phyloP scores from a whole-genome alignment of 2,329 filamentous ascomycete genomes.

The Aspergillus quadricinctus region DNA sequence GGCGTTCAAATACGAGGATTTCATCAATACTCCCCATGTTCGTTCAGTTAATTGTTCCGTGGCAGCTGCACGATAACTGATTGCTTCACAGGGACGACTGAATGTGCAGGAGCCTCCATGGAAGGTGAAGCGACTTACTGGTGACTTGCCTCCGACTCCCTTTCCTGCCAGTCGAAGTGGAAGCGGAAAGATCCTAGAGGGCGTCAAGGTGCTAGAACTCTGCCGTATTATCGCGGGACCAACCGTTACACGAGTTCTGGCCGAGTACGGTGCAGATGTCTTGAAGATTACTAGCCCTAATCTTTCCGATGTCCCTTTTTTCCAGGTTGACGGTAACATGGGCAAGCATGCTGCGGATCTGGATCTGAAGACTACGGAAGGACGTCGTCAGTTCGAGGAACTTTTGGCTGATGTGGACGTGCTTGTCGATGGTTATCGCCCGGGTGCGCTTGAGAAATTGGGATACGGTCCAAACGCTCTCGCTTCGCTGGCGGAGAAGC shows the following conservation, averaged over 20 bases:
- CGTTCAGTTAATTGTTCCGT: slow-evolving; percentile 9
- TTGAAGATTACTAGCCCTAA: slow-evolving; percentile 65
- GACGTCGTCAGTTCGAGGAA: slow-evolving; percentile 53
- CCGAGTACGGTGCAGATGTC: slow-evolving; percentile 68
- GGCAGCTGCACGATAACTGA: neutral
- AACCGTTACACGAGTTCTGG: slow-evolving; percentile 63
- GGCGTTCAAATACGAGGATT: slow-evolving; percentile 57
- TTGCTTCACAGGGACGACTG: slow-evolving; percentile 22
- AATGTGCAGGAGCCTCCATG: slow-evolving; percentile 35
- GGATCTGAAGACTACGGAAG: slow-evolving; percentile 55
- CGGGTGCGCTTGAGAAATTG: slow-evolving; percentile 59
- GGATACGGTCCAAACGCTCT: slow-evolving; percentile 60
- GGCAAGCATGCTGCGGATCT: slow-evolving; percentile 65
- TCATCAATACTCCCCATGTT: slow-evolving; percentile 54
- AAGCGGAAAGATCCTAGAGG: slow-evolving; percentile 40
- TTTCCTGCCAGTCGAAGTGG: slow-evolving; percentile 29
- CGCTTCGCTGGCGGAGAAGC: slow-evolving; percentile 48
- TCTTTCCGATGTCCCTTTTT: slow-evolving; percentile 67
- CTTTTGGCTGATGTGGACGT: slow-evolving; percentile 62
- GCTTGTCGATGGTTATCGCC: slow-evolving; percentile 65
- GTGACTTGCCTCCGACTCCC: slow-evolving; percentile 23
- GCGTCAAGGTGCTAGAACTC: slow-evolving; percentile 68
- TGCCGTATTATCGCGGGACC: slow-evolving; percentile 72
- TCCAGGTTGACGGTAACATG: slow-evolving; percentile 68
- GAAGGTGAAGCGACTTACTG: slow-evolving; percentile 29